Percentiles rank a stretch among this genome's conserved stretches.
These are phyloP conservation scores for Chenopodium album DNA, from an alignment of 148 eudicot species.

Conservation along the genomic window DNA sequence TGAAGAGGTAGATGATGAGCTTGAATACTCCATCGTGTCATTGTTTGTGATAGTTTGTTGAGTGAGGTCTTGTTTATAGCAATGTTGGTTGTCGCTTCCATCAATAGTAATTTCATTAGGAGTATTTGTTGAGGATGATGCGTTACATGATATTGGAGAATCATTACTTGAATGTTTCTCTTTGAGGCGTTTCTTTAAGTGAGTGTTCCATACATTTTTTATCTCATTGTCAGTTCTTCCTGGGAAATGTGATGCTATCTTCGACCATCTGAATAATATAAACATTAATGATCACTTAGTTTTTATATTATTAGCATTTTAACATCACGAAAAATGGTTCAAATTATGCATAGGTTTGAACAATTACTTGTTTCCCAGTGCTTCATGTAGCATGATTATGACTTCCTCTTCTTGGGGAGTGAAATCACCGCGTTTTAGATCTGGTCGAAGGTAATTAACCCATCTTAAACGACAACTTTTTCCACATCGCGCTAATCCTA, in stretches of 20 bases:
- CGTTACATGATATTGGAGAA: conserved; percentile 3
- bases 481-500: conserved; percentile 54
- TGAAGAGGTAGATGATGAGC: conserved; percentile 24
- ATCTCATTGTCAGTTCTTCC: conserved; percentile 60
- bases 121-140: background rate
- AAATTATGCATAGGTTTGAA: background rate
- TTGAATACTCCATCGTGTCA: conserved; percentile 18
- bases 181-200: conserved; percentile 47
- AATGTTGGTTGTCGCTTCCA: background rate
- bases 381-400: conserved; percentile 44
- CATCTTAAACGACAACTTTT: conserved; percentile 59
- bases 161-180: conserved; percentile 2
- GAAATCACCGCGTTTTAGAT: conserved; percentile 48
- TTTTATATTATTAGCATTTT: no score
- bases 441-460: conserved; percentile 61
- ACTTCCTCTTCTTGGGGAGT: conserved; percentile 44
- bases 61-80: conserved; percentile 2
- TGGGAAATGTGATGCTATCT: conserved; percentile 46
- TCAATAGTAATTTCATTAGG: conserved; percentile 4
- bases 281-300: background rate
- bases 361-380: conserved; percentile 50
- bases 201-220: conserved; percentile 55
- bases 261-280: conserved; percentile 41
- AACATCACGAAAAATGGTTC: background rate
- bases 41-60: conserved; percentile 17